phyloP scores from a whole-genome alignment of 352 stramenopile species.

The Pythium periplocum region DNA sequence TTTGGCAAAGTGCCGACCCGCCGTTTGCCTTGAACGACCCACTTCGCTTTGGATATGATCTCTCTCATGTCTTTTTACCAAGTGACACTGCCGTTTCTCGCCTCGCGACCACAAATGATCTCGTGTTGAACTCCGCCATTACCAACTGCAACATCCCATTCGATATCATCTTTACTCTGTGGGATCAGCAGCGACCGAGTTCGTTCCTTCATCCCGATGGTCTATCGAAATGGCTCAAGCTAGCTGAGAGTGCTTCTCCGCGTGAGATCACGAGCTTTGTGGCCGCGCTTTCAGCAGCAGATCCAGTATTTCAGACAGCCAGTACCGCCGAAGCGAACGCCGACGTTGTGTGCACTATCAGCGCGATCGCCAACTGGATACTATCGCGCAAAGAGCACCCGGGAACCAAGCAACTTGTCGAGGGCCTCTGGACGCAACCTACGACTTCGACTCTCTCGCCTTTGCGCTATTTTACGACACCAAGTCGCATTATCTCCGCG shows the following conservation, averaged over 20 bases:
- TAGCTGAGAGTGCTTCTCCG: constrained; percentile 5
- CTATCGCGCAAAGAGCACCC: constrained; percentile 49
- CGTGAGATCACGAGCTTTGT: constrained; percentile 12
- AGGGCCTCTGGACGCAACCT: constrained; percentile 39
- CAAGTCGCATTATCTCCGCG: constrained; percentile 4
- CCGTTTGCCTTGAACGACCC: constrained; percentile 20
- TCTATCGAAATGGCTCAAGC: constrained; percentile 23
- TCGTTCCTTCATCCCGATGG: constrained; percentile 26
- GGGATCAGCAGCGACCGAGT: constrained; percentile 18
- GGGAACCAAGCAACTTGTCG: constrained; percentile 35
- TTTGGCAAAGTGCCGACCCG: constrained; percentile 23
- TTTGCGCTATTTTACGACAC: neutral
- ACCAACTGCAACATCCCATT: constrained; percentile 23
- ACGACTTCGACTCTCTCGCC: constrained; percentile 6
- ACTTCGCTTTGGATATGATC: constrained; percentile 36
- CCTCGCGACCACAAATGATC: constrained; percentile 16
- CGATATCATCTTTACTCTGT: constrained; percentile 31
- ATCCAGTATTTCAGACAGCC: no score
- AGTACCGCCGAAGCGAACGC: no score
- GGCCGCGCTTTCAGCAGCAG: no score
- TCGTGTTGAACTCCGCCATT: constrained; percentile 27
- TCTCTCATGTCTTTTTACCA: constrained; percentile 34
- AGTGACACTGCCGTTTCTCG: constrained; percentile 16
- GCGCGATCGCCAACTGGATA: constrained; percentile 44
- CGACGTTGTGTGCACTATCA: constrained; percentile 21